Evolutionary conservation across 2,329 filamentous ascomycete genomes (phyloP).

Genomic region (Colletotrichum ledebouriae): DNA sequence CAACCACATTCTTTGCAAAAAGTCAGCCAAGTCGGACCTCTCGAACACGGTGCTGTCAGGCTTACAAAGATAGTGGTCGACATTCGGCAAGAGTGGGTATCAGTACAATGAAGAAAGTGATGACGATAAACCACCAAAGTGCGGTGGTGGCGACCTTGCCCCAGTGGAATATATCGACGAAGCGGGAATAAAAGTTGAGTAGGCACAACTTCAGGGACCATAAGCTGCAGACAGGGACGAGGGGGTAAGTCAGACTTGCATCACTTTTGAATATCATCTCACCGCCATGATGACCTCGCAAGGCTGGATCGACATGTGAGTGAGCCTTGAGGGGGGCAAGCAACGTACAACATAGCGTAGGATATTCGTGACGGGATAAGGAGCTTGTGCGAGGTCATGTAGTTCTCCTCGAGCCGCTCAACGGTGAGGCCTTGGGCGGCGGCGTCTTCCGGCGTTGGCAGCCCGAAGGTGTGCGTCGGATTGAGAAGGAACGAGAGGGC

Average conservation of each 20-base stretch:
- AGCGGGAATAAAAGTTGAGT: conserved; percentile 50
- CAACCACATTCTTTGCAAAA: conserved; percentile 16
- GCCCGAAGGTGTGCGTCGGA: conserved; percentile 44
- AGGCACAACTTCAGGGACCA: conserved; percentile 50
- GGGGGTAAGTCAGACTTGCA: conserved; percentile 17
- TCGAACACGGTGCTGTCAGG: background rate
- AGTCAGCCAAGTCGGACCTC: background rate
- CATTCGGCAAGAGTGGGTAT: conserved; percentile 49
- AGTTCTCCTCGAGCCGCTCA: conserved; percentile 42
- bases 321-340: background rate
- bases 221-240: conserved; percentile 42
- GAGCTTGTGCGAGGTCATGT: conserved; percentile 47
- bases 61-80: conserved; percentile 46
- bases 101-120: conserved; percentile 47
- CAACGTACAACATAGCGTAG: conserved; percentile 49
- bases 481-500: conserved; percentile 47
- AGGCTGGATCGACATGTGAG: conserved; percentile 3
- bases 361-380: conserved; percentile 48
- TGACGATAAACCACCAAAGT: conserved; percentile 48
- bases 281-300: conserved; percentile 3
- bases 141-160: conserved; percentile 44
- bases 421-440: conserved; percentile 38
- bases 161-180: conserved; percentile 45
- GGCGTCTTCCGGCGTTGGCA: conserved; percentile 42
- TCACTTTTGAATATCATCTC: conserved; percentile 6